These are phyloP conservation scores for Passalora sequoiae DNA, from an alignment of 2,329 filamentous ascomycete genomes.

Conservation along the genomic window DNA sequence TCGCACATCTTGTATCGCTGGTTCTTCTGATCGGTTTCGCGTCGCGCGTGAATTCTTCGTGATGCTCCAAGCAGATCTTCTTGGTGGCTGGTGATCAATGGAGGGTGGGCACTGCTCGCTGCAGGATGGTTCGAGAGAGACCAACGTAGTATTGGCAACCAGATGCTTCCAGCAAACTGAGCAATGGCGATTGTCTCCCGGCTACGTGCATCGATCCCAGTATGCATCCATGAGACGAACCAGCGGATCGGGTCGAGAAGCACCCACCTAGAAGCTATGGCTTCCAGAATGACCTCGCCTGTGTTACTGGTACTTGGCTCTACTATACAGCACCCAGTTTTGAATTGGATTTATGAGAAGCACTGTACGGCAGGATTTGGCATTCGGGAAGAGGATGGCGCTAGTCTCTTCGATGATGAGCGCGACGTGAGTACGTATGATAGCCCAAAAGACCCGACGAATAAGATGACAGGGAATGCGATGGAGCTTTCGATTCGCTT, in stretches of 20 bases:
- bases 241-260: conserved; percentile 12
- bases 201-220: conserved; percentile 16
- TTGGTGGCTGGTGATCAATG: no score
- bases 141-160: no score
- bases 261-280: conserved; percentile 15
- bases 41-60: no score
- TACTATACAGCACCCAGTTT: background rate
- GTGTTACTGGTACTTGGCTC: conserved; percentile 2
- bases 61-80: no score
- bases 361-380: conserved; percentile 11
- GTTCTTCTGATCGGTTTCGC: no score
- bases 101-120: no score
- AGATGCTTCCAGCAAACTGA: conserved; percentile 15
- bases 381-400: conserved; percentile 12
- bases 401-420: conserved; percentile 3
- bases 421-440: conserved; percentile 9
- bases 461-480: conserved; percentile 16
- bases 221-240: conserved; percentile 11
- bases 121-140: no score
- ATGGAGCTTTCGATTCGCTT: conserved; percentile 19
- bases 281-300: conserved; percentile 4
- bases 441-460: conserved; percentile 12
- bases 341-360: background rate
- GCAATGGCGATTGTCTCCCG: conserved; percentile 16
- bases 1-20: conserved; percentile 56